Percentiles rank a stretch among this genome's conserved stretches.
Evolutionary conservation across 495 filamentous ascomycete genomes (phyloP).

Genomic region (Penicillium longicatenatum): DNA sequence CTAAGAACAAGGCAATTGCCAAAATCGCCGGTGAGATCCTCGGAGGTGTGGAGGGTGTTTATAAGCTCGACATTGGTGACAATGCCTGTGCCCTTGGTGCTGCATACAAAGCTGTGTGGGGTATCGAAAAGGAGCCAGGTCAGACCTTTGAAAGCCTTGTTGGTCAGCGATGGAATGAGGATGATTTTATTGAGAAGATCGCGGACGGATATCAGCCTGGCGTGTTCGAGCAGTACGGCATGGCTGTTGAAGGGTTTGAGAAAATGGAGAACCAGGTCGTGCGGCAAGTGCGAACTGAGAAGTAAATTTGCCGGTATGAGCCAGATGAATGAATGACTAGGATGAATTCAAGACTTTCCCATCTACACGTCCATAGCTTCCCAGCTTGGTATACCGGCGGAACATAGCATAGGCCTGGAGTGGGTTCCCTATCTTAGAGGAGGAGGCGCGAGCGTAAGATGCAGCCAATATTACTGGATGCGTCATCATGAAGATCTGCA

Average conservation of each 20-base stretch:
- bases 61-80: constrained; percentile 88
- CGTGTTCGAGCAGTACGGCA: constrained; percentile 74
- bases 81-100: constrained; percentile 94
- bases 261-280: constrained; percentile 74
- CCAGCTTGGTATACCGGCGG: too few relatives aligned
- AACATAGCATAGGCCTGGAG: too few relatives aligned
- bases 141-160: constrained; percentile 90
- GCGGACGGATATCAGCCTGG: constrained; percentile 77
- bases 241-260: constrained; percentile 74
- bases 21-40: constrained; percentile 80
- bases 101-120: constrained; percentile 98
- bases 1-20: constrained; percentile 83
- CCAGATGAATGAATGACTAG: background rate
- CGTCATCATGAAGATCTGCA: background rate
- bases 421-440: too few relatives aligned
- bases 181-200: constrained; percentile 77
- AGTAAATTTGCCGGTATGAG: background rate
- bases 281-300: background rate
- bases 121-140: constrained; percentile 63
- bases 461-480: background rate
- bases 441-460: background rate
- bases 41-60: constrained; percentile 86
- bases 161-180: constrained; percentile 79
- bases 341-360: background rate
- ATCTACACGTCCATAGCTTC: background rate